Evolutionary conservation across 1,284 basidiomycete species (phyloP), one percentile per base, ranked within the genome.

Genomic region (Rhodotorula mucilaginosa): DNA sequence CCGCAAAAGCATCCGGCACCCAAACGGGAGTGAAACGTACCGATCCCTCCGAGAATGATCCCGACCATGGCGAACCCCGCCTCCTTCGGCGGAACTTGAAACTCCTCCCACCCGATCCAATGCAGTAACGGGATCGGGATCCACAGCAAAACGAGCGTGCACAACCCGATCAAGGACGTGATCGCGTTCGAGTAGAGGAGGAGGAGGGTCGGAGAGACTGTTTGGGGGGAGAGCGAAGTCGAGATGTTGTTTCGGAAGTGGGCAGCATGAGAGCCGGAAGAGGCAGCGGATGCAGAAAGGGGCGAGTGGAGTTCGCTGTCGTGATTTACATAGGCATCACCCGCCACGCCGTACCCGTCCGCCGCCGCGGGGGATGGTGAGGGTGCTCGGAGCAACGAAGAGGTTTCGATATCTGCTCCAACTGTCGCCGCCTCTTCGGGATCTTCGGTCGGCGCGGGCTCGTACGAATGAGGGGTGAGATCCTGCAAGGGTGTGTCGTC

Each of bases 111-210:
- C 48, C 83, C 85, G 61, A 83, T 79, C 76, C 83, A 85, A 77
- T 92, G 87, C 23, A 92, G 82, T 64, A 92, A 72, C 8, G 89
- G 90, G 29, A 92, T 81, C 10, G 88, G 78, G 29, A 90, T 83
- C 89, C 89, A 90, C n/a, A 92, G 82, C 10, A 88, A 73, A 29
- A 84, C 44, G 26, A 88, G 78, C 0, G 91, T 93, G 70, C 84
- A 84, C 8, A 90, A 69, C 4, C 91, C 90, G 46, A 91, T 87
- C 34, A 84, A 79, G 12, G 87, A 86, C 5, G 89, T 91, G 67
- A 92, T 78, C 56, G 89, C 78, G 78, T 92, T 92, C 31, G 91
- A 84, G 80, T 91, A 85, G n/a, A 92, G 83, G 39, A 89, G 90
- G 76, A 92, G 91, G 10, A 56, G 64, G 59, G 56, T 65, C 34